These are phyloP conservation scores for Fusarium sp. DNA, from an alignment of 2,329 filamentous ascomycete genomes.

Conservation along the genomic window DNA sequence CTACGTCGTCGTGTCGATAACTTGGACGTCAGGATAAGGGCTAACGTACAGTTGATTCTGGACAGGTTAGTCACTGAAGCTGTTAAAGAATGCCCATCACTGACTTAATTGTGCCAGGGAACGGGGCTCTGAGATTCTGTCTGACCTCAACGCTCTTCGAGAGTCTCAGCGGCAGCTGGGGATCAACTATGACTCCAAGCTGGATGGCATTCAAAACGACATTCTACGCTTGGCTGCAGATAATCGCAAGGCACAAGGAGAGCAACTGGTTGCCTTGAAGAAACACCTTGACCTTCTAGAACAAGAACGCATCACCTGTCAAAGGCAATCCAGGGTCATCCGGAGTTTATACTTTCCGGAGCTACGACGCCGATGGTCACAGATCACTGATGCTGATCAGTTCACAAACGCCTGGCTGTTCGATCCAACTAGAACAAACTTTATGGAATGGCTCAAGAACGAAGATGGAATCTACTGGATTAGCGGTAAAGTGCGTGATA, in stretches of 20 bases:
- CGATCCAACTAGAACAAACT: neutral
- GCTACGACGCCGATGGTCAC: neutral
- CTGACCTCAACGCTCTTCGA: neutral
- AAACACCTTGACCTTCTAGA: neutral
- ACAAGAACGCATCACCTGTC: neutral
- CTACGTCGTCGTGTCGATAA: neutral
- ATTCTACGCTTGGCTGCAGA: neutral
- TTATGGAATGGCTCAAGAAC: neutral
- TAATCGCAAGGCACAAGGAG: neutral
- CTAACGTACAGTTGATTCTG: neutral
- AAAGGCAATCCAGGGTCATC: neutral
- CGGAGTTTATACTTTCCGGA: neutral
- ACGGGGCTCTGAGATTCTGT: neutral
- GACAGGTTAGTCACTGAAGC: neutral
- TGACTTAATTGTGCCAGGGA: neutral
- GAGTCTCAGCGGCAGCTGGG: neutral
- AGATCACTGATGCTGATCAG: neutral
- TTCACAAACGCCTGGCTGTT: conserved; percentile 15
- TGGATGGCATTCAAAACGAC: neutral
- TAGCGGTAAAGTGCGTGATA: neutral
- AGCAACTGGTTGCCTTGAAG: neutral
- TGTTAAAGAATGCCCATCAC: neutral
- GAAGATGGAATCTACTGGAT: neutral
- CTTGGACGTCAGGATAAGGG: neutral
- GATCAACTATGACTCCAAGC: neutral